Evolutionary conservation across 768 basidiomycete species (phyloP), one percentile per base, ranked within the genome.

Genomic region (Termitomyces heimii): DNA sequence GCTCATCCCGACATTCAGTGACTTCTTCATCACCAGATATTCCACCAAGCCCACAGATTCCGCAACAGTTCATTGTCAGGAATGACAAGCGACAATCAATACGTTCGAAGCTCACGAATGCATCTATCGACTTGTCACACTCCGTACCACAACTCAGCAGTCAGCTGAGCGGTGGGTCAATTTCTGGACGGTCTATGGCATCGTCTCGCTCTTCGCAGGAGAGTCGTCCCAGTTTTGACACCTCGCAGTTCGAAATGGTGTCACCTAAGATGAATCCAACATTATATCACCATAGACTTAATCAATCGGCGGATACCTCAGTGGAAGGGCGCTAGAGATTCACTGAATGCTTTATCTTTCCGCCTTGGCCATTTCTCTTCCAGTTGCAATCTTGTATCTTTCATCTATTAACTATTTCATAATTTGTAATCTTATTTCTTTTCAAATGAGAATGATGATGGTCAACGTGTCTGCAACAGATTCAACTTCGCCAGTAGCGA

Each of bases 191-290:
- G 48, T 77, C 77, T 51, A 73, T 74, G 62, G 66, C 72, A 48
- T 78, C 79, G 39, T 79, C 79, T 39, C 69, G 69, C 53, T 72
- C 69, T 49, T 77, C 77, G 22, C 70, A 70, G 48, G 73, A 73
- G 49, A 76, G 75, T 56, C 71, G 77, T 22, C 77, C 77, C 37
- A 85, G 82, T 65, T 77, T 85, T 56, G 86, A 89, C 63, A 75
- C 73, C 14, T 82, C 84, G 16, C 84, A 86, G 64, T 87, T 86
- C 64, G 87, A 88, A 70, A 78, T 85, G 37, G 78, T 86, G 31
- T 78, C 82, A 24, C 76, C 85, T 40, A 78, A 78, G 70, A 71
- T 72, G 63, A 67, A 70, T 59, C 61, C 74, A 67, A 62, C 74
- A 39, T 64, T 85, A 60, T 73, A 77, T 58, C 84, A 85, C 64